Percentiles rank a stretch among this genome's conserved stretches.
These are phyloP conservation scores for Pisolithus thermaeus DNA, from an alignment of 1,284 basidiomycete species.

Conservation along the genomic window DNA sequence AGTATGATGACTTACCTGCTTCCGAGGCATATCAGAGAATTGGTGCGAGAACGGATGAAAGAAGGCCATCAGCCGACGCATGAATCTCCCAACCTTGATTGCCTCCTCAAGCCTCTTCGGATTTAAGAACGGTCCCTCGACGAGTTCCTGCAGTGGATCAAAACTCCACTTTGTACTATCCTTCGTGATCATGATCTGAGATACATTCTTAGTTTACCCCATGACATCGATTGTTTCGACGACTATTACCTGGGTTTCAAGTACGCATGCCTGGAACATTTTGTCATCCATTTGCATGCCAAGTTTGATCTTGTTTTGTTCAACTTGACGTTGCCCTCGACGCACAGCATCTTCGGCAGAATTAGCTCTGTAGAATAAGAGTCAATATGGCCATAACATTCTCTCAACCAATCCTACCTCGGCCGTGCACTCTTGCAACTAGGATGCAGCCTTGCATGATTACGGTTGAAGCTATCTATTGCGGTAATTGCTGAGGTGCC, in stretches of 20 bases:
- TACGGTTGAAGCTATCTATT: conserved; percentile 90
- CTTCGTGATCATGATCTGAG: conserved; percentile 78
- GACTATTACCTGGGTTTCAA: conserved; percentile 72
- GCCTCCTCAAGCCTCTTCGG: conserved; percentile 95
- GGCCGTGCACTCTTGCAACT: conserved; percentile 51
- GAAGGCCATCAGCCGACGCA: conserved; percentile 84
- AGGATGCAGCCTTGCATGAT: conserved; percentile 63
- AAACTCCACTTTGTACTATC: conserved; percentile 94
- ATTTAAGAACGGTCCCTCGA: conserved; percentile 90
- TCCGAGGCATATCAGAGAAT: conserved; percentile 79
- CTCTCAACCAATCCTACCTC: conserved; percentile 35
- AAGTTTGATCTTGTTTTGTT: conserved; percentile 83
- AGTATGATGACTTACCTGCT: conserved; percentile 44
- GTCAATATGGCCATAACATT: not conserved
- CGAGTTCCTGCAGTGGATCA: conserved; percentile 81
- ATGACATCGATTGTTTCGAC: not conserved
- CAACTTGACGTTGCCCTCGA: conserved; percentile 85
- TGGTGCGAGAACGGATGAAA: conserved; percentile 84
- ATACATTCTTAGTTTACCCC: conserved; percentile 8
- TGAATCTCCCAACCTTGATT: conserved; percentile 84
- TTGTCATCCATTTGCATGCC: conserved; percentile 93
- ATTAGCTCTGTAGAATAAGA: conserved; percentile 55
- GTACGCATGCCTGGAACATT: conserved; percentile 75
- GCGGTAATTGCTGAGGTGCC: conserved; percentile 83
- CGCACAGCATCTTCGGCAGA: conserved; percentile 84